These are phyloP conservation scores for Skeletonema tropicum DNA, from an alignment of 108 stramenopile species.

Conservation along the genomic window DNA sequence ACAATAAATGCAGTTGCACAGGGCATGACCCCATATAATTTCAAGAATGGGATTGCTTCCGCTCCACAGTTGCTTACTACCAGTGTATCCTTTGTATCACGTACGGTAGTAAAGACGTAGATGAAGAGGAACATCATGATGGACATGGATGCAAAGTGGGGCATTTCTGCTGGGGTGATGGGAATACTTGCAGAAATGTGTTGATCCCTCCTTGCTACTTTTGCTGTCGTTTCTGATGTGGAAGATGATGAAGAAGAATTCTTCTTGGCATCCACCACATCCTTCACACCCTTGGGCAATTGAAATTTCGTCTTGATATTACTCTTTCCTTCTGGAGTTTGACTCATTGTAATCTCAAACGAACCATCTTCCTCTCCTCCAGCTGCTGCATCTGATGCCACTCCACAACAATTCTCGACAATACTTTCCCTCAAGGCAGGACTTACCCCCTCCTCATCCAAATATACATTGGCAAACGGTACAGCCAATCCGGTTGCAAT, in stretches of 20 bases:
- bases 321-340: not conserved
- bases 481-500: conserved; percentile 54
- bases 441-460: conserved; percentile 82
- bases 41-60: conserved; percentile 77
- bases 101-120: conserved; percentile 79
- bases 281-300: conserved; percentile 1
- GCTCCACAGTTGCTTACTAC: conserved; percentile 82
- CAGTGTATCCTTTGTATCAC: conserved; percentile 84
- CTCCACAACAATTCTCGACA: conserved; percentile 71
- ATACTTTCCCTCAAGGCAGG: conserved; percentile 60
- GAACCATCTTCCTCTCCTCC: not conserved
- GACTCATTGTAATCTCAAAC: conserved; percentile 2
- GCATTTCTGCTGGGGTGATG: conserved; percentile 28
- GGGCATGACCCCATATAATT: conserved; percentile 62
- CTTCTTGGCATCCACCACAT: conserved; percentile 2
- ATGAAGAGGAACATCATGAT: conserved; percentile 80
- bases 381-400: not conserved
- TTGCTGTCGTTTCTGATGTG: not conserved
- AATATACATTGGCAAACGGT: conserved; percentile 81
- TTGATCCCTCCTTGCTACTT: not conserved
- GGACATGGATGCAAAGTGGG: conserved; percentile 66
- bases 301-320: conserved; percentile 6
- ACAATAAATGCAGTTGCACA: conserved; percentile 48
- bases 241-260: too few species aligned
- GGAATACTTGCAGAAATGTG: conserved; percentile 39